Evolutionary conservation across 2,329 filamentous ascomycete species (phyloP).

Genomic region (Aureobasidium sp.): DNA sequence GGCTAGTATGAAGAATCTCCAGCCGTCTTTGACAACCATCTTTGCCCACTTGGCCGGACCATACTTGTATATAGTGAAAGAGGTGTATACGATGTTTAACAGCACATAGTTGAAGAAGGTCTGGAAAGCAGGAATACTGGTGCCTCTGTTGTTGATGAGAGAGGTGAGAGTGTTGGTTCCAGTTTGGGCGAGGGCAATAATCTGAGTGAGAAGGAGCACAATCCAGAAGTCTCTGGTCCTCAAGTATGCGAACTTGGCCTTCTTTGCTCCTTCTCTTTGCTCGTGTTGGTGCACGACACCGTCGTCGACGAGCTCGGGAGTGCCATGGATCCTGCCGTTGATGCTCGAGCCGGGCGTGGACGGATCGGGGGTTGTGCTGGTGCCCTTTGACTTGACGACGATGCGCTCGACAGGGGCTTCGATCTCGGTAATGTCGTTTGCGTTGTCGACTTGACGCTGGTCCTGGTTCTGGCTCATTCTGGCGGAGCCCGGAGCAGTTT

Average conservation of each 20-base stretch:
- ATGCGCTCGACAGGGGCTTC: constrained; percentile 24
- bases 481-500: background rate
- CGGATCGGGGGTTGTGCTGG: constrained; percentile 19
- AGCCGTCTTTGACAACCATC: constrained; percentile 64
- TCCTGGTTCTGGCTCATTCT: background rate
- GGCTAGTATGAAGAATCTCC: constrained; percentile 88
- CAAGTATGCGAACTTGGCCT: constrained; percentile 61
- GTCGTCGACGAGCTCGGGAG: constrained; percentile 30
- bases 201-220: constrained; percentile 67
- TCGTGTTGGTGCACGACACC: constrained; percentile 34
- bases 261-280: constrained; percentile 36
- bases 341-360: constrained; percentile 21
- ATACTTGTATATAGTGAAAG: constrained; percentile 70
- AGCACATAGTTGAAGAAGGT: constrained; percentile 91
- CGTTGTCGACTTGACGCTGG: constrained; percentile 6
- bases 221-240: constrained; percentile 82
- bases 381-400: constrained; percentile 28
- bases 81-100: constrained; percentile 73
- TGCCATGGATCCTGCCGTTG: constrained; percentile 27
- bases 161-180: constrained; percentile 84
- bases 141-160: constrained; percentile 60
- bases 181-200: constrained; percentile 83
- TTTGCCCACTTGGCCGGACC: constrained; percentile 63
- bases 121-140: constrained; percentile 89
- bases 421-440: constrained; percentile 19